Base-by-base conservation (phyloP, 176 grass and related monocot genomes). In the Oryza glumipatula region DNA sequence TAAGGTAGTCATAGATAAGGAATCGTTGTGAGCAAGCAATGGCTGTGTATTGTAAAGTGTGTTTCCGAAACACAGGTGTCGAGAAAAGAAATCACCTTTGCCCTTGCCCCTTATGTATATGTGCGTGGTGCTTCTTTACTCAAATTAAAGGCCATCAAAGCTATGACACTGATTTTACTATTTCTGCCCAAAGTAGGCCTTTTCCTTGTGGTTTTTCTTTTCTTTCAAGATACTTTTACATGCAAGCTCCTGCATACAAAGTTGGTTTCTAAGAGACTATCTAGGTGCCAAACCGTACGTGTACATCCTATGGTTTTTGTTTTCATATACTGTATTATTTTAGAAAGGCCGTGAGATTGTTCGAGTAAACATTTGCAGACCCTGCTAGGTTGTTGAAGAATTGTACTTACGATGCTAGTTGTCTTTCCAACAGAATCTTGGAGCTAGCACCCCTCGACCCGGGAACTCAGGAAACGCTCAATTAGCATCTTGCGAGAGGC, bases 381-480 rank as follows among this genome's bases (percentile, higher is more conserved):
- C 35, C 10, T 41, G 39, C 39, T 17, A 66, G 22, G 28, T 35
- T 35, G 23, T 65, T 54, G 10, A 23, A 6, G 19, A 35, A 78
- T 48, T 67, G 64, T n/a, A 12, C 84, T 73, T 47, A 86, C 11
- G 21, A 39, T 44, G 17, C 16, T 19, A 19, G 58, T 81, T 72
- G 65, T 79, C 13, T 77, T 33, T 77, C 65, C 68, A 35, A 72
- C 90, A 99, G 97, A 92, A 92, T 78, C 84, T 99, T 74, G 90
- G 94, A 66, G 84, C 75, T 68, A 94, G 89, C 67, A 92, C 65
- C 39, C 89, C 83, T 73, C 88, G 51, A 32, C 89, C 83, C 52
- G 93, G 78, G 24, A 87, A 70, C 72, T 72, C 86, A 22, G 58
- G 60, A 23, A 80, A 65, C 78, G 84, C 73, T 45, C 78, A 78